These are phyloP conservation scores for Obba rivulosa DNA, from an alignment of 768 basidiomycete genomes.

Conservation along the genomic window DNA sequence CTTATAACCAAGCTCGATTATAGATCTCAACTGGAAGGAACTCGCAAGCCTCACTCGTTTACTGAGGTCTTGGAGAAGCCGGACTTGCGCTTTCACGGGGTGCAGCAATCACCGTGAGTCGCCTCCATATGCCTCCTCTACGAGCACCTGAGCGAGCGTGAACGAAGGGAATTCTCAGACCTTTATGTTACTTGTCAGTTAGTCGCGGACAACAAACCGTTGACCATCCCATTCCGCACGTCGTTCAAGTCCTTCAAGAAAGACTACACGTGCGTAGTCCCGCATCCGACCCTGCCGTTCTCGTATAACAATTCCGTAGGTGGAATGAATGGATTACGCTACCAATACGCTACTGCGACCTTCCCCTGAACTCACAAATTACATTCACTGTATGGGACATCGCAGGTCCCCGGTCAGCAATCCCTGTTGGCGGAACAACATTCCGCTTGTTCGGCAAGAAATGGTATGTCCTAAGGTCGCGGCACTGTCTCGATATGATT, in stretches of 20 bases:
- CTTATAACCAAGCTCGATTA: not conserved
- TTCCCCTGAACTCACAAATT: constrained; percentile 85
- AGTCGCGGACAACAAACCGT: constrained; percentile 86
- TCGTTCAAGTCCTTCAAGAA: constrained; percentile 90
- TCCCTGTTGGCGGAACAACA: constrained; percentile 88
- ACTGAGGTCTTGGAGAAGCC: constrained; percentile 82
- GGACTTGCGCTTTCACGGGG: constrained; percentile 77
- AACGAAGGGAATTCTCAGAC: constrained; percentile 74
- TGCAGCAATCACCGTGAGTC: constrained; percentile 73
- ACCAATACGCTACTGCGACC: constrained; percentile 89
- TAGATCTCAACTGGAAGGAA: constrained; percentile 85
- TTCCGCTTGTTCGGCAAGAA: constrained; percentile 92
- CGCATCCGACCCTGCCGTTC: not conserved
- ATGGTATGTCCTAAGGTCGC: constrained; percentile 46
- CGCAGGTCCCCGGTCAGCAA: constrained; percentile 70
- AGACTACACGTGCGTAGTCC: constrained; percentile 55
- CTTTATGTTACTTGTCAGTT: constrained; percentile 92
- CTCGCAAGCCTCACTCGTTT: constrained; percentile 62
- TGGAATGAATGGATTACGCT: constrained; percentile 97
- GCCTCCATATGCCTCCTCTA: constrained; percentile 4
- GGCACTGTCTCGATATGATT: not conserved
- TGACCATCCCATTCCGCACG: constrained; percentile 89
- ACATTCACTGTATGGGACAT: constrained; percentile 97
- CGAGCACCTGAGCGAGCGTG: constrained; percentile 14
- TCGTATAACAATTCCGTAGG: constrained; percentile 30